Evolutionary conservation across 306 rosid genomes (phyloP).

Genomic region (Hippophae gyantsensis): DNA sequence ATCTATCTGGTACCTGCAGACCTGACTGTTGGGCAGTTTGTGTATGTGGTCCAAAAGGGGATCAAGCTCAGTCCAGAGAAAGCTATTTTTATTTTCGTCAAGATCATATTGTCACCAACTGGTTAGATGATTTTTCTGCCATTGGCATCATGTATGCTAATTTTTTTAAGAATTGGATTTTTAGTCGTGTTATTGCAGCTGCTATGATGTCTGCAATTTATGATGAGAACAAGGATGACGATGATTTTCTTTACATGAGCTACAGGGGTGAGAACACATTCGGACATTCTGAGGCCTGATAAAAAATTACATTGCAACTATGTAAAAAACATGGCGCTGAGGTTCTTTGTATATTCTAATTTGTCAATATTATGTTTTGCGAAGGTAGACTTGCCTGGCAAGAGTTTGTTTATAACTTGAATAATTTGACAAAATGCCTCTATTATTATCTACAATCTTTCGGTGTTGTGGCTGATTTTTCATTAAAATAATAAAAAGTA

Average conservation of each 20-base stretch:
- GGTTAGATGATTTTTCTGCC: constrained; percentile 19
- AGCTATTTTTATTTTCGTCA: constrained; percentile 50
- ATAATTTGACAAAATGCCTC: constrained; percentile 7
- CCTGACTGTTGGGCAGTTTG: constrained; percentile 55
- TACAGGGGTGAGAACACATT: constrained; percentile 57
- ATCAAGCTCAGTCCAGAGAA: constrained; percentile 53
- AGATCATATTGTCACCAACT: constrained; percentile 46
- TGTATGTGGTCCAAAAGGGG: constrained; percentile 49
- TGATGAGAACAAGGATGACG: constrained; percentile 51
- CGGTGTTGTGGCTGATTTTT: neutral
- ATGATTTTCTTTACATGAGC: constrained; percentile 54
- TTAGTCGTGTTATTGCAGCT: constrained; percentile 28
- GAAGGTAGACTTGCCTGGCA: neutral
- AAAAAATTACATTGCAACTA: neutral
- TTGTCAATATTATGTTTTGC: constrained; percentile 3
- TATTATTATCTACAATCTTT: neutral
- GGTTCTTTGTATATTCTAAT: constrained; percentile 31
- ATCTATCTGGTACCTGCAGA: constrained; percentile 53
- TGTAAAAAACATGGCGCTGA: constrained; percentile 20
- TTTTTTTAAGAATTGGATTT: neutral
- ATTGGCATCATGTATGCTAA: neutral
- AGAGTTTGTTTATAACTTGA: neutral
- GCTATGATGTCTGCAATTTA: constrained; percentile 44
- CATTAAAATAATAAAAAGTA: too few species aligned
- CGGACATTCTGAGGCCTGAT: constrained; percentile 23